Evolutionary conservation across 2,329 filamentous ascomycete species (phyloP).

Genomic region (Myrmaecium sp.): DNA sequence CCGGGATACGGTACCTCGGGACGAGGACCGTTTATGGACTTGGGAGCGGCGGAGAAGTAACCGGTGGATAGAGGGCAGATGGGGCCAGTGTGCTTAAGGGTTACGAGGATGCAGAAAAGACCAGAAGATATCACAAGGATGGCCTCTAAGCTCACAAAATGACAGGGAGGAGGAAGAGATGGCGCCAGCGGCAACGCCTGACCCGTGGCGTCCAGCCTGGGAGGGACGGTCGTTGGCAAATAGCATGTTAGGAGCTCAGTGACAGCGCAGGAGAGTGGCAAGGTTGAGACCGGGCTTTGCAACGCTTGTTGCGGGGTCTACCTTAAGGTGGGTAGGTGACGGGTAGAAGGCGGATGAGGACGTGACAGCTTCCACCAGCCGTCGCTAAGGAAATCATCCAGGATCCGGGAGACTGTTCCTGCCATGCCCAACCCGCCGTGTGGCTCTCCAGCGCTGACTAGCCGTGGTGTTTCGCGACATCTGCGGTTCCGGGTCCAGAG

Average conservation of each 20-base stretch:
- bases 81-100: slow-evolving; percentile 19
- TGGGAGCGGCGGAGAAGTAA: slow-evolving; percentile 15
- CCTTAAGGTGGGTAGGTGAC: background rate
- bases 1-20: slow-evolving; percentile 20
- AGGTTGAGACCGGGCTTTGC: slow-evolving; percentile 21
- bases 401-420: slow-evolving; percentile 5
- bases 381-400: slow-evolving; percentile 4
- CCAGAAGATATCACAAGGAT: slow-evolving; percentile 18
- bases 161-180: slow-evolving; percentile 16
- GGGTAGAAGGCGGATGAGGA: slow-evolving; percentile 1
- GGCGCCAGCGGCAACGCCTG: slow-evolving; percentile 21
- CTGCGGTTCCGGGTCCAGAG: too few species aligned
- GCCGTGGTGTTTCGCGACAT: too few species aligned
- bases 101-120: slow-evolving; percentile 17
- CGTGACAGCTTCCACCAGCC: slow-evolving; percentile 2
- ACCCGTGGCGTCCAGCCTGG: slow-evolving; percentile 20
- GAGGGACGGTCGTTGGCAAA: slow-evolving; percentile 18
- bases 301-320: slow-evolving; percentile 26
- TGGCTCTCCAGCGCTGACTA: too few species aligned
- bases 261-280: slow-evolving; percentile 19
- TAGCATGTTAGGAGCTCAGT: too few species aligned
- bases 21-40: slow-evolving; percentile 17
- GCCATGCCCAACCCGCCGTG: slow-evolving; percentile 4
- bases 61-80: slow-evolving; percentile 19
- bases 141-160: slow-evolving; percentile 15